Percentiles rank a stretch among this genome's conserved stretches.
phyloP scores from a whole-genome alignment of 371 early-diverging fungal genomes.

The Mortierella sp. region DNA sequence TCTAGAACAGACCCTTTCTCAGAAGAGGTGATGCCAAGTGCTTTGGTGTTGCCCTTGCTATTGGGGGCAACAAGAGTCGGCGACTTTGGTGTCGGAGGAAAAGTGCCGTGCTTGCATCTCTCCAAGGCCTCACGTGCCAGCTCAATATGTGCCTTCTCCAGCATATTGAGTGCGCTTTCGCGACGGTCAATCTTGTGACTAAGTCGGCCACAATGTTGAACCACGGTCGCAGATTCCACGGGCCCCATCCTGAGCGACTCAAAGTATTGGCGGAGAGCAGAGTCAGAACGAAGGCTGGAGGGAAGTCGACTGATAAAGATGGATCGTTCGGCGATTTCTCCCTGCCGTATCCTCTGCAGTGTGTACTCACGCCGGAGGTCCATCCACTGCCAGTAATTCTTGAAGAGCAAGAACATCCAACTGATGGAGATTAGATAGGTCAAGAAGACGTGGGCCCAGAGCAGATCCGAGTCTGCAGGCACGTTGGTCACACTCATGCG shows the following conservation, averaged over 20 bases:
- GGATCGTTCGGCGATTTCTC: constrained; percentile 54
- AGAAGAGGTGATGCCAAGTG: constrained; percentile 1
- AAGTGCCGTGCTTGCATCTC: constrained; percentile 34
- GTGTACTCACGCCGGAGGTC: constrained; percentile 58
- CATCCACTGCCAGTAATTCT: constrained; percentile 67
- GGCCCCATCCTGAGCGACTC: constrained; percentile 58
- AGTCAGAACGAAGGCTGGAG: constrained; percentile 55
- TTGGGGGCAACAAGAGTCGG: background rate
- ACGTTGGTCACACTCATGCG: constrained; percentile 61
- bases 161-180: constrained; percentile 49
- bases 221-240: constrained; percentile 58
- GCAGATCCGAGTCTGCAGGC: constrained; percentile 48
- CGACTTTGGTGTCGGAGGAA: background rate
- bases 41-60: background rate
- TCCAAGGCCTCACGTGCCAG: constrained; percentile 49
- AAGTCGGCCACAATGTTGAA: constrained; percentile 52
- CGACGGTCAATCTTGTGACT: constrained; percentile 54
- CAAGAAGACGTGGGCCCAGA: constrained; percentile 65
- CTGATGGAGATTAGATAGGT: constrained; percentile 54
- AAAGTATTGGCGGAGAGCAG: constrained; percentile 56
- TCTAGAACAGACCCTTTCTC: constrained; percentile 15
- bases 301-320: constrained; percentile 58
- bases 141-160: constrained; percentile 58
- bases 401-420: constrained; percentile 69
- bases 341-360: constrained; percentile 48